Conservation (phyloP, 495 filamentous ascomycete genomes). For the Jackrogersella minutella region DNA sequence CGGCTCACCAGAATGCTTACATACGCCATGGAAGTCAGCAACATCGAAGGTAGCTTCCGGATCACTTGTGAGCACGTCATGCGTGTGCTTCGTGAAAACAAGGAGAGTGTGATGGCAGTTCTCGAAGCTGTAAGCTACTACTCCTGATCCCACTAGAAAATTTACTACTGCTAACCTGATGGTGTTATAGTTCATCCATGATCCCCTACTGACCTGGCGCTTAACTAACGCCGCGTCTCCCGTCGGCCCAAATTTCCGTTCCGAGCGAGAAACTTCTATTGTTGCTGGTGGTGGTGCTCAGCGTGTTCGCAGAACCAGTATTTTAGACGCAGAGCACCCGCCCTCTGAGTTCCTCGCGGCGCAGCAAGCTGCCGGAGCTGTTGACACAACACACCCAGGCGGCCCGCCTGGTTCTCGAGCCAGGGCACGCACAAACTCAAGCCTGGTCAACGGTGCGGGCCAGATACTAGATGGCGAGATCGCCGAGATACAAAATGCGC, state of each 20-base stretch:
- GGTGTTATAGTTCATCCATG: constrained; percentile 84
- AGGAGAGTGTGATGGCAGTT: constrained; percentile 98
- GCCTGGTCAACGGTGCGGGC: constrained; percentile 49
- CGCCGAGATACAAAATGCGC: constrained; percentile 87
- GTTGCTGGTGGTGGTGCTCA: constrained; percentile 52
- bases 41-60: constrained; percentile 97
- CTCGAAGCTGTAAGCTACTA: constrained; percentile 84
- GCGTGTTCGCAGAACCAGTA: constrained; percentile 68
- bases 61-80: constrained; percentile 98
- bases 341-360: constrained; percentile 59
- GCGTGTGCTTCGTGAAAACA: constrained; percentile 94
- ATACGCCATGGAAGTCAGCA: constrained; percentile 99
- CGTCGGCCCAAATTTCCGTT: constrained; percentile 75
- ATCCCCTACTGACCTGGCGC: constrained; percentile 96
- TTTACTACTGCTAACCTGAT: constrained; percentile 36
- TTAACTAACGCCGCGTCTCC: constrained; percentile 87
- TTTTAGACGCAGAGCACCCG: constrained; percentile 69
- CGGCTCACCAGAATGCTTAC: constrained; percentile 97
- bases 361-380: constrained; percentile 47
- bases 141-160: not conserved
- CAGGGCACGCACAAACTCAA: constrained; percentile 64
- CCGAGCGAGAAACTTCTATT: constrained; percentile 69
- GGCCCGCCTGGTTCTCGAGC: constrained; percentile 59
- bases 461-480: constrained; percentile 51
- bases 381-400: constrained; percentile 52